These are phyloP conservation scores for Candida pini DNA, from an alignment of 805 yeast species.

Conservation along the genomic window DNA sequence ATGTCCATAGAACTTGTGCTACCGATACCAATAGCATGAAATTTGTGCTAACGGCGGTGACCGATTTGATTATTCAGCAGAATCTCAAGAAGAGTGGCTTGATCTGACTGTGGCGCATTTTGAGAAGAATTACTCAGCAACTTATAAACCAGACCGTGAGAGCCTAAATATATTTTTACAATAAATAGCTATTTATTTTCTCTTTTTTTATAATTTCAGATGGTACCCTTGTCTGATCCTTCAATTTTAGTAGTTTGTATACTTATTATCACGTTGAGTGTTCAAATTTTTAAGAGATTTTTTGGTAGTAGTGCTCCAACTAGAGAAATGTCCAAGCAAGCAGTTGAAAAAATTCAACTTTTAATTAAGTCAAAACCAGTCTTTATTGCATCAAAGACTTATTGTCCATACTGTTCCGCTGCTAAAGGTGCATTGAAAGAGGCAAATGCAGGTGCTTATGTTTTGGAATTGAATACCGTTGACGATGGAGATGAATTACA, in stretches of 20 bases:
- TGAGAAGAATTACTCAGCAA: not conserved
- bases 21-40: constrained; percentile 87
- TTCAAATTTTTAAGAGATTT: constrained; percentile 21
- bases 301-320: constrained; percentile 22
- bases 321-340: constrained; percentile 54
- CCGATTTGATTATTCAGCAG: constrained; percentile 83
- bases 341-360: constrained; percentile 51
- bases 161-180: no score
- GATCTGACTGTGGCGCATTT: constrained; percentile 32
- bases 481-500: constrained; percentile 81
- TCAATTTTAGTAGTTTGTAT: no score
- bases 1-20: constrained; percentile 92
- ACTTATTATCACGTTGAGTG: constrained; percentile 1
- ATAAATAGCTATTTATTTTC: no score
- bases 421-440: constrained; percentile 38
- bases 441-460: constrained; percentile 41
- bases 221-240: no score
- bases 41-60: constrained; percentile 86
- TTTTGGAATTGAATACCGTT: constrained; percentile 45
- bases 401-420: constrained; percentile 62
- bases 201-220: not conserved
- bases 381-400: constrained; percentile 77
- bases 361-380: constrained; percentile 62
- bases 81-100: constrained; percentile 76
- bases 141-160: no score